Conservation (phyloP, 2,329 filamentous ascomycete genomes). For the Cladosporium sp. region DNA sequence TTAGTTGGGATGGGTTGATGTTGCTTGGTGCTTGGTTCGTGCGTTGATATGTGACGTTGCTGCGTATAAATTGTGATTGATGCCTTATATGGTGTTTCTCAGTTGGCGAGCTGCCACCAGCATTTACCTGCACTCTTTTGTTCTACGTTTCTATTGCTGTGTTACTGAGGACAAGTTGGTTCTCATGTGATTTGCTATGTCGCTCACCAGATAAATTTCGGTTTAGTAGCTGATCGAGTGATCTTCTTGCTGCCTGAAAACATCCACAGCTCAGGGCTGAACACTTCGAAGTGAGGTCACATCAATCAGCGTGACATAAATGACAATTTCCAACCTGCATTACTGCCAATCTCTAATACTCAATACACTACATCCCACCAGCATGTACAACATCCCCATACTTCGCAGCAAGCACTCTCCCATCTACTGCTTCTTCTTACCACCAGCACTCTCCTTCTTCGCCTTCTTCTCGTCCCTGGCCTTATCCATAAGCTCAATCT, state of each 20-base stretch:
- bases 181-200: too few relatives aligned
- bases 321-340: constrained; percentile 11
- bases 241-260: too few relatives aligned
- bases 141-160: too few relatives aligned
- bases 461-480: constrained; percentile 53
- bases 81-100: too few relatives aligned
- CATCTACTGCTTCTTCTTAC: constrained; percentile 36
- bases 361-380: neutral
- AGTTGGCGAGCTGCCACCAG: too few relatives aligned
- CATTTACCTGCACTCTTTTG: too few relatives aligned
- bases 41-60: neutral
- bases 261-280: too few relatives aligned
- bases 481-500: constrained; percentile 67
- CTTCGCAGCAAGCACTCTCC: neutral
- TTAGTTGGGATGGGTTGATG: neutral
- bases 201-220: too few relatives aligned
- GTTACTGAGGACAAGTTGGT: too few relatives aligned
- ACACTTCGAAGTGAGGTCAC: too few relatives aligned
- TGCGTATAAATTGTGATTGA: neutral
- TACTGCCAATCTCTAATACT: constrained; percentile 1
- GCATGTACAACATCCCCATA: neutral
- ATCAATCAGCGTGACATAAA: neutral
- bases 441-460: constrained; percentile 35
- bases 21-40: neutral
- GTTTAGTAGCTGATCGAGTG: too few relatives aligned